These are phyloP conservation scores for Linnemannia exigua DNA, from an alignment of 192 early-diverging fungal species.

Conservation along the genomic window DNA sequence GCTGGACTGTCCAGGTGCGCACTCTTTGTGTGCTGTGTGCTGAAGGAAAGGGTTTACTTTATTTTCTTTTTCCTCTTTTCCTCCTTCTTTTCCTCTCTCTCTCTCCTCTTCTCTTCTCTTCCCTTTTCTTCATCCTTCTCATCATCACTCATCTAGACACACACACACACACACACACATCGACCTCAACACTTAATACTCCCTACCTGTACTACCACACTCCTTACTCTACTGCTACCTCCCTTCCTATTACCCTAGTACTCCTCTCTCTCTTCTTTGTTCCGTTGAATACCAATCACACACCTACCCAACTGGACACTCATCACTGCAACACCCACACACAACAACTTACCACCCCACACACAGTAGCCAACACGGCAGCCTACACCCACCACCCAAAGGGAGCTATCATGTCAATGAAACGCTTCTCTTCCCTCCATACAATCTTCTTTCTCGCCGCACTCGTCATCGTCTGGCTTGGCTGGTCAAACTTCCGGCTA, in stretches of 20 bases:
- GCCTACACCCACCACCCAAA: not conserved
- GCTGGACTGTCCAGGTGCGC: too few relatives aligned
- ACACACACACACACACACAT: not conserved
- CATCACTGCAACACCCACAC: not conserved
- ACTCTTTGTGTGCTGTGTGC: too few relatives aligned
- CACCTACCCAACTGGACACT: not conserved
- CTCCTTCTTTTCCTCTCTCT: not conserved
- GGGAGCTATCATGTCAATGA: slow-evolving; percentile 24
- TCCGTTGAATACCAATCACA: not conserved
- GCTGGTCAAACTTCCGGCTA: slow-evolving; percentile 43
- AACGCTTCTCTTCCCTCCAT: slow-evolving; percentile 47
- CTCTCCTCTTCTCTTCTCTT: not conserved
- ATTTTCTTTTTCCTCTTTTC: slow-evolving; percentile 14
- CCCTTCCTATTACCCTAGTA: not conserved
- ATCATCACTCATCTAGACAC: not conserved
- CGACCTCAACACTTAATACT: not conserved
- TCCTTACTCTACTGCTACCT: not conserved
- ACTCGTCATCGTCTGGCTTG: slow-evolving; percentile 43
- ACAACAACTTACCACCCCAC: not conserved
- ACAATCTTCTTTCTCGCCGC: slow-evolving; percentile 37
- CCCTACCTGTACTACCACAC: not conserved
- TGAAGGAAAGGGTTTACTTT: not conserved
- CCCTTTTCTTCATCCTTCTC: not conserved
- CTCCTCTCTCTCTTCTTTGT: not conserved
- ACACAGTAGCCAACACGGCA: not conserved